Evolutionary conservation across 495 filamentous ascomycete species (phyloP).

Genomic region (Melanomma pulvis-pyrius): DNA sequence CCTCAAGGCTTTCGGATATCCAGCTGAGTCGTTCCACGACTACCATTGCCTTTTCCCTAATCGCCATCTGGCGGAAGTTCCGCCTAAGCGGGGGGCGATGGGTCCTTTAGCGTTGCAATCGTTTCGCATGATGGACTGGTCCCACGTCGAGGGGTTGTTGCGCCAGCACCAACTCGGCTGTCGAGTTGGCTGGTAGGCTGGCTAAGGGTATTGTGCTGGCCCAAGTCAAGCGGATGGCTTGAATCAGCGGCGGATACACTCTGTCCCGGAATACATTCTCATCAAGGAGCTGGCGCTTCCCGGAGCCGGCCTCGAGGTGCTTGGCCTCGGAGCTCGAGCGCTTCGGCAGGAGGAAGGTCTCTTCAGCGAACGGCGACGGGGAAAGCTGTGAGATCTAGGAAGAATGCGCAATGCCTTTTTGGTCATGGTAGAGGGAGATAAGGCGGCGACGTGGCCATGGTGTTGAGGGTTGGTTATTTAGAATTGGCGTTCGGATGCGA

Average conservation of each 20-base stretch:
- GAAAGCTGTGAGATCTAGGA: slow-evolving; percentile 5
- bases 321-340: slow-evolving; percentile 3
- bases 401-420: neutral
- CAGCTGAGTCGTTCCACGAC: neutral
- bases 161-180: slow-evolving; percentile 9
- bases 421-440: neutral
- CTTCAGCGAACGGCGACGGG: neutral
- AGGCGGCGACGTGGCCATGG: slow-evolving; percentile 5
- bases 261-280: slow-evolving; percentile 11
- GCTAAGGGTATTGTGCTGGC: slow-evolving; percentile 13
- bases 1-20: slow-evolving; percentile 5
- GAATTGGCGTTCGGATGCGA: no score
- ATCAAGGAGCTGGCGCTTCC: slow-evolving; percentile 5
- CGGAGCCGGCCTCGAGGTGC: slow-evolving; percentile 1
- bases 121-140: slow-evolving; percentile 19
- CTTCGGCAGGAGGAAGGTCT: neutral
- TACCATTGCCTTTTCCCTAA: neutral
- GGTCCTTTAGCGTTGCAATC: neutral
- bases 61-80: neutral
- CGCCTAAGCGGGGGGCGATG: neutral
- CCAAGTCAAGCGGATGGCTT: slow-evolving; percentile 1
- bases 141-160: slow-evolving; percentile 4
- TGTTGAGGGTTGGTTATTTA: no score
- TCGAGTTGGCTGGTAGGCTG: slow-evolving; percentile 6
- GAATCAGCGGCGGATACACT: slow-evolving; percentile 7